Conservation (phyloP, 2,329 filamentous ascomycete species). For the Ophiostoma sp. region DNA sequence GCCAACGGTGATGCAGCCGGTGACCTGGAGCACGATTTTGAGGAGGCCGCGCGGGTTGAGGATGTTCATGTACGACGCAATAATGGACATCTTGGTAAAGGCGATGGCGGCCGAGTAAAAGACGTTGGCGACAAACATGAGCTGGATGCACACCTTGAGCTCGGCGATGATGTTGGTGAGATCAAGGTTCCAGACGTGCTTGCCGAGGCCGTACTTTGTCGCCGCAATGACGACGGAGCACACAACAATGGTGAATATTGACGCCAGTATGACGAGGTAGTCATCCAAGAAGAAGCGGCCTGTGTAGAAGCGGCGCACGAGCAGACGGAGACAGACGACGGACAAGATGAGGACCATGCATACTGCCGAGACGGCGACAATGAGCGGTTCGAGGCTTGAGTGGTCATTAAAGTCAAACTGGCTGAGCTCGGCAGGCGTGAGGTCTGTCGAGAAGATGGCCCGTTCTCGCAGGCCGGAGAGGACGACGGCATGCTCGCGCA, state of each 20-base stretch:
- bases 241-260: slow-evolving; percentile 28
- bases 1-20: slow-evolving; percentile 31
- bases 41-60: slow-evolving; percentile 32
- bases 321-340: slow-evolving; percentile 27
- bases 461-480: background rate
- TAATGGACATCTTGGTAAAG: slow-evolving; percentile 33
- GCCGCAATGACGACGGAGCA: slow-evolving; percentile 27
- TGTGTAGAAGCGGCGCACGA: slow-evolving; percentile 26
- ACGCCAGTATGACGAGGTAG: slow-evolving; percentile 28
- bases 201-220: slow-evolving; percentile 28
- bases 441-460: slow-evolving; percentile 8
- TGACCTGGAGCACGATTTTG: slow-evolving; percentile 33
- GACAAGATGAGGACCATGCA: slow-evolving; percentile 28
- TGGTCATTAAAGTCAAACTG: slow-evolving; percentile 29
- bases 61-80: slow-evolving; percentile 33
- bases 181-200: slow-evolving; percentile 32
- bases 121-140: slow-evolving; percentile 31
- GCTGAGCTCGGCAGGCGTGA: slow-evolving; percentile 24
- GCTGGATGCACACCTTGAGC: slow-evolving; percentile 28
- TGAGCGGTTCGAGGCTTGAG: slow-evolving; percentile 21
- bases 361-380: slow-evolving; percentile 26
- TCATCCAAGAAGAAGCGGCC: slow-evolving; percentile 30
- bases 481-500: slow-evolving; percentile 1
- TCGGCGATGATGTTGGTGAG: slow-evolving; percentile 23
- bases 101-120: slow-evolving; percentile 30